These are phyloP conservation scores for Acer negundo DNA, from an alignment of 345 rosid species.

Conservation along the genomic window DNA sequence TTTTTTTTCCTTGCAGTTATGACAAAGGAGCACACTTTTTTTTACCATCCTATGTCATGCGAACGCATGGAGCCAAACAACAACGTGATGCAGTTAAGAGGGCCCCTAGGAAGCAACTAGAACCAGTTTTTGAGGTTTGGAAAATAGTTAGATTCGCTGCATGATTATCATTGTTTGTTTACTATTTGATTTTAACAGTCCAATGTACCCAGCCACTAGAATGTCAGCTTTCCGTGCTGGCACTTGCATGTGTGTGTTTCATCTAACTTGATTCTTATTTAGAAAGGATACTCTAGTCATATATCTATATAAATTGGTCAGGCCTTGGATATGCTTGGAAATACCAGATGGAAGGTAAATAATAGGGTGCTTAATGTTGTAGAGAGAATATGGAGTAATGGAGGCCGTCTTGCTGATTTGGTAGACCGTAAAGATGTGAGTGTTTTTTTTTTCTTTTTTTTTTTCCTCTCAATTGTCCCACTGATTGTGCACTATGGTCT, in stretches of 20 bases:
- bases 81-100: constrained; percentile 78
- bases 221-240: constrained; percentile 6
- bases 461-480: background rate
- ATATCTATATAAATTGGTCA: constrained; percentile 27
- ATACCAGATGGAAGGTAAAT: constrained; percentile 78
- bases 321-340: constrained; percentile 87
- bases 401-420: constrained; percentile 66
- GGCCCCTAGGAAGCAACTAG: constrained; percentile 64
- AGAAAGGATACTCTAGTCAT: constrained; percentile 9
- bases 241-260: background rate
- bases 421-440: constrained; percentile 79
- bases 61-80: constrained; percentile 83
- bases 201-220: constrained; percentile 9
- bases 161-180: background rate
- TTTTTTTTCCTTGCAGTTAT: constrained; percentile 48
- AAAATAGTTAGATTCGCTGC: constrained; percentile 16
- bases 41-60: constrained; percentile 85
- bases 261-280: constrained; percentile 5
- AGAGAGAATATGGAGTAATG: constrained; percentile 80
- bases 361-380: constrained; percentile 65
- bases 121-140: constrained; percentile 80
- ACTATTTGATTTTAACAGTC: constrained; percentile 5
- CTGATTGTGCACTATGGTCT: background rate
- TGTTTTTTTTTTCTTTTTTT: constrained; percentile 21
- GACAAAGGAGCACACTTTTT: constrained; percentile 91